Percentiles rank a stretch among this genome's conserved stretches.
These are phyloP conservation scores for Phytophthora rubi DNA, from an alignment of 352 stramenopile species.

Conservation along the genomic window DNA sequence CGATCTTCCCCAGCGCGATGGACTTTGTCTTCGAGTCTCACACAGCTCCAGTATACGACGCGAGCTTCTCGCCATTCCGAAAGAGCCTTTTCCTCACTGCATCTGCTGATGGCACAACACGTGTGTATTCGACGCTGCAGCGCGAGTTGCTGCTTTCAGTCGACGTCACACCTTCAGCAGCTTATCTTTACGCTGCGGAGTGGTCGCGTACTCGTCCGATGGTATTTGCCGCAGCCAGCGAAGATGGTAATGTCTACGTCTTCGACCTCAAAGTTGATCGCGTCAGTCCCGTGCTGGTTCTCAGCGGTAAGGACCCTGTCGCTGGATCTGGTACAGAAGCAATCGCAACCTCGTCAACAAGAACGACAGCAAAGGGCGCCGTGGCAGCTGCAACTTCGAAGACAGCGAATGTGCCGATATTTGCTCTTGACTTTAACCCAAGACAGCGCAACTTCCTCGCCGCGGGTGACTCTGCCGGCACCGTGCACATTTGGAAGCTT, in stretches of 20 bases:
- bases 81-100: slow-evolving; percentile 82
- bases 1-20: slow-evolving; percentile 70
- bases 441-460: slow-evolving; percentile 87
- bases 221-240: slow-evolving; percentile 72
- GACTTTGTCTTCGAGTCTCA: slow-evolving; percentile 83
- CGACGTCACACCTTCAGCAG: slow-evolving; percentile 67
- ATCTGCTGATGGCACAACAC: slow-evolving; percentile 79
- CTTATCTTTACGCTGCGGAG: slow-evolving; percentile 76
- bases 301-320: slow-evolving; percentile 48
- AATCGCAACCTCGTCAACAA: slow-evolving; percentile 8
- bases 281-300: slow-evolving; percentile 46
- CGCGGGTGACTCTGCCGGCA: slow-evolving; percentile 62
- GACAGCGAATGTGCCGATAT: slow-evolving; percentile 43
- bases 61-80: slow-evolving; percentile 86
- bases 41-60: slow-evolving; percentile 76
- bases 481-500: slow-evolving; percentile 86
- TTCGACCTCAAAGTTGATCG: slow-evolving; percentile 77
- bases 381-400: slow-evolving; percentile 17
- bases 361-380: slow-evolving; percentile 5
- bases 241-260: slow-evolving; percentile 79
- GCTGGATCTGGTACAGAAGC: slow-evolving; percentile 19
- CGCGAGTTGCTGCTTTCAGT: slow-evolving; percentile 65
- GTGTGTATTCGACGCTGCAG: slow-evolving; percentile 77
- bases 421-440: slow-evolving; percentile 81
- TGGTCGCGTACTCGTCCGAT: slow-evolving; percentile 81